Conservation (phyloP, 106 monocot species). For the Narthecium ossifragum region DNA sequence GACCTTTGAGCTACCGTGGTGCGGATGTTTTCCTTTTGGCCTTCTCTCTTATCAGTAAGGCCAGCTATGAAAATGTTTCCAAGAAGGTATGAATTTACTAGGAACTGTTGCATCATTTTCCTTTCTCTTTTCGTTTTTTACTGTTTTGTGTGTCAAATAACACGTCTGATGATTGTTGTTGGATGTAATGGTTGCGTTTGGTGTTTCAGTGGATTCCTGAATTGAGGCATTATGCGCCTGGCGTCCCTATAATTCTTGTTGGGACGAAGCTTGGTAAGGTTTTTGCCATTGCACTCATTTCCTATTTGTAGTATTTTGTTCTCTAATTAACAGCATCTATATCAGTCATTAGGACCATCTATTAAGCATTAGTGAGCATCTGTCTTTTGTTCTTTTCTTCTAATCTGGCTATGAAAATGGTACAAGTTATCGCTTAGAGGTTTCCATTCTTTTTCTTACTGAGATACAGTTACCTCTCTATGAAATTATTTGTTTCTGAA, state of each 20-base stretch:
- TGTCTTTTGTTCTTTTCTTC: no score
- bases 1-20: conserved; percentile 72
- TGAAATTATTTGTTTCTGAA: no score
- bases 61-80: conserved; percentile 70
- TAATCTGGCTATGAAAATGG: no score
- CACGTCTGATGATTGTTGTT: neutral
- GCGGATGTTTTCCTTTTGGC: conserved; percentile 69
- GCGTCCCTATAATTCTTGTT: conserved; percentile 70
- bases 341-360: no score
- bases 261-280: conserved; percentile 64
- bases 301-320: no score
- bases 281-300: neutral
- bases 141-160: neutral
- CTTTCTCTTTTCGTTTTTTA: neutral
- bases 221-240: conserved; percentile 67
- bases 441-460: no score
- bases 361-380: no score
- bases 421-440: no score
- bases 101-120: neutral
- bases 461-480: no score
- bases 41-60: conserved; percentile 73
- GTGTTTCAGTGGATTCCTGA: conserved; percentile 68
- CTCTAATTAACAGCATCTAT: no score
- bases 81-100: conserved; percentile 38
- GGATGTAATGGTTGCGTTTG: neutral